Evolutionary conservation across 78 protist genomes (phyloP).

Genomic region (Dictyostelium purpureum): DNA sequence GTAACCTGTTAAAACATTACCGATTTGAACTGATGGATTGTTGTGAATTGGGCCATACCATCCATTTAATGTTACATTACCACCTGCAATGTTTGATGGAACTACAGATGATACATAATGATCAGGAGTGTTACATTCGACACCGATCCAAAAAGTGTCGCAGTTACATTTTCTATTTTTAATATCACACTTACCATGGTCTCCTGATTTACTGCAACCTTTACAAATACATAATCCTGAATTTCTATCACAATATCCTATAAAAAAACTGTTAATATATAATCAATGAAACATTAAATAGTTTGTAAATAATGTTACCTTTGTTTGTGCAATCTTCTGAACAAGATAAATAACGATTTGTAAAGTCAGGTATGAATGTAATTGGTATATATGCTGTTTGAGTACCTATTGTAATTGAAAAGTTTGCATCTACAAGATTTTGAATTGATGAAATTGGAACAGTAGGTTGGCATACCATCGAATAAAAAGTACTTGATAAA

Average conservation of each 20-base stretch:
- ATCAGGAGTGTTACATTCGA: neutral
- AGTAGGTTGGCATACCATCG: neutral
- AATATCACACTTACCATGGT: neutral
- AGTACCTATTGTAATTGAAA: neutral
- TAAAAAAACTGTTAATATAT: no score
- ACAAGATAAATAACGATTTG: neutral
- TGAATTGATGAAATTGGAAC: neutral
- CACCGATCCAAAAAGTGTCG: neutral
- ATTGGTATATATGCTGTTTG: neutral
- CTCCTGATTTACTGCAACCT: neutral
- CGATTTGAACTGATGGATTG: neutral
- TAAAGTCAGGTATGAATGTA: neutral
- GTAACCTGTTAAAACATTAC: no score
- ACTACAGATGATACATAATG: neutral
- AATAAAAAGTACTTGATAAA: neutral
- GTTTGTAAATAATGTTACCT: no score
- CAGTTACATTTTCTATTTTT: neutral
- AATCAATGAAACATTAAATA: no score
- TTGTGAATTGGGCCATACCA: neutral
- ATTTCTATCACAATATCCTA: constrained; percentile 3
- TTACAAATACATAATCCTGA: neutral
- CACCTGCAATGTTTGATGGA: neutral
- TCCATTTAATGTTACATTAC: neutral
- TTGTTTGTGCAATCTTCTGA: neutral
- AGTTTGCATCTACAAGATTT: neutral